Percentiles rank a stretch among this genome's conserved stretches.
Conservation (phyloP, 352 stramenopile species). For the Phytophthora podocarpi region DNA sequence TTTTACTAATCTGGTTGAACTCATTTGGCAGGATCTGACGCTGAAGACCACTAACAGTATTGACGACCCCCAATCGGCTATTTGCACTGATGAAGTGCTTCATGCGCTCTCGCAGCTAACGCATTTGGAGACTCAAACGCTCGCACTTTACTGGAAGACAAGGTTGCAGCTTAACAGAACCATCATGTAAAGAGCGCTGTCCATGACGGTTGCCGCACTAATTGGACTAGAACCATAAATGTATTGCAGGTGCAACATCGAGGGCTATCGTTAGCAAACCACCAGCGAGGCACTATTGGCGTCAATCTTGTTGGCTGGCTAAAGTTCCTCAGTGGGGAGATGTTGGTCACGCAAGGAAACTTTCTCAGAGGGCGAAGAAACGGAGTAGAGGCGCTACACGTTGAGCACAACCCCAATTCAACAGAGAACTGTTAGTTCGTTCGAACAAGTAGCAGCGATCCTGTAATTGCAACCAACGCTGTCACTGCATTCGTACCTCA, state of each 20-base stretch:
- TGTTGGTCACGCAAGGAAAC: constrained; percentile 61
- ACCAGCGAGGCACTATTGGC: background rate
- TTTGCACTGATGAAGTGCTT: constrained; percentile 58
- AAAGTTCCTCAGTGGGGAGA: constrained; percentile 70
- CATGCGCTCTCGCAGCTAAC: constrained; percentile 46
- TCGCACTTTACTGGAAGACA: constrained; percentile 63
- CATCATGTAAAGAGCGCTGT: constrained; percentile 35
- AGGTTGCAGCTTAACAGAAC: constrained; percentile 47
- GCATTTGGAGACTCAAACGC: constrained; percentile 46
- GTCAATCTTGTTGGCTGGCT: constrained; percentile 3
- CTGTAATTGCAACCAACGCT: background rate
- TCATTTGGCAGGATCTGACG: constrained; percentile 35
- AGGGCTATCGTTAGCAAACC: background rate
- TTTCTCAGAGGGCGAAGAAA: constrained; percentile 76
- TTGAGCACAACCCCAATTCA: background rate
- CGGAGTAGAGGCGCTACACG: constrained; percentile 65
- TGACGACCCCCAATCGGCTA: constrained; percentile 28
- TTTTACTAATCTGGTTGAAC: background rate
- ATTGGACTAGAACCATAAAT: background rate
- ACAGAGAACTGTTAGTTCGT: constrained; percentile 6
- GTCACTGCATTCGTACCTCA: constrained; percentile 48
- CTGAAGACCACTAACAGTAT: constrained; percentile 38
- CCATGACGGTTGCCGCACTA: background rate
- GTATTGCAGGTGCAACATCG: background rate
- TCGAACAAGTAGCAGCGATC: background rate